These are phyloP conservation scores for Tolypocladium nubicola DNA, from an alignment of 2,329 filamentous ascomycete genomes.

Conservation along the genomic window DNA sequence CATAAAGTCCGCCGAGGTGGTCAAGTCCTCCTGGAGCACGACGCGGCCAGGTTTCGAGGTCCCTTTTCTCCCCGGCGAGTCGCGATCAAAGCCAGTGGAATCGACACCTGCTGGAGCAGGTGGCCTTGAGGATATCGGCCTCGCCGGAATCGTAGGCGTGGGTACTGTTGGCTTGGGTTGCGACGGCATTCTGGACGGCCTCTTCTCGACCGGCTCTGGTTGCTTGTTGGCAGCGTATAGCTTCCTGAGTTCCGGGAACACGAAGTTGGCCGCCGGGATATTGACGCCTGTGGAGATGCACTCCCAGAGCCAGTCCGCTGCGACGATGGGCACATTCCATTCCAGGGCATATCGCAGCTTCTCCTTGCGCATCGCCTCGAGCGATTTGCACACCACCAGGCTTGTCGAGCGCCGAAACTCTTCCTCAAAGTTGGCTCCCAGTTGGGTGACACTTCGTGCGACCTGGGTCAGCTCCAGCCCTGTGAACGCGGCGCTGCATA, in stretches of 20 bases:
- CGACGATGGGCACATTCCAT: constrained; percentile 73
- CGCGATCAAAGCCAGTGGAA: constrained; percentile 26
- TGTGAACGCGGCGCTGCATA: constrained; percentile 75
- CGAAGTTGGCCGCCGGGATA: constrained; percentile 32
- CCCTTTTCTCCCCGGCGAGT: constrained; percentile 11
- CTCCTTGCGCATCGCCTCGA: constrained; percentile 49
- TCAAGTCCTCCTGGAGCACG: constrained; percentile 10
- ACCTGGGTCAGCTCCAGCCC: constrained; percentile 81
- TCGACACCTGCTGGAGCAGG: constrained; percentile 22
- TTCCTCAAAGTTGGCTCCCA: constrained; percentile 76
- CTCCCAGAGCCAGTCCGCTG: constrained; percentile 73
- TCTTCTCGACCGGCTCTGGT: neutral
- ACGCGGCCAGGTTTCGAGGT: constrained; percentile 1
- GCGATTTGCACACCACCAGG: constrained; percentile 61
- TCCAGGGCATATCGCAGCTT: constrained; percentile 70
- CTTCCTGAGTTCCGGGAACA: constrained; percentile 36
- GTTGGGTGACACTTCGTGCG: constrained; percentile 61
- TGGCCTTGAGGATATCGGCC: constrained; percentile 2
- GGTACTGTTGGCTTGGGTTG: constrained; percentile 1
- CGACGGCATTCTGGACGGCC: neutral
- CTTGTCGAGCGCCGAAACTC: constrained; percentile 61
- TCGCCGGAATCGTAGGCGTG: neutral
- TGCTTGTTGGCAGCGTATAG: constrained; percentile 11
- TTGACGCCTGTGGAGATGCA: constrained; percentile 53
- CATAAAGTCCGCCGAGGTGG: constrained; percentile 26